phyloP scores from a whole-genome alignment of 2,329 filamentous ascomycete species.

The Curvularia eragrostidis region DNA sequence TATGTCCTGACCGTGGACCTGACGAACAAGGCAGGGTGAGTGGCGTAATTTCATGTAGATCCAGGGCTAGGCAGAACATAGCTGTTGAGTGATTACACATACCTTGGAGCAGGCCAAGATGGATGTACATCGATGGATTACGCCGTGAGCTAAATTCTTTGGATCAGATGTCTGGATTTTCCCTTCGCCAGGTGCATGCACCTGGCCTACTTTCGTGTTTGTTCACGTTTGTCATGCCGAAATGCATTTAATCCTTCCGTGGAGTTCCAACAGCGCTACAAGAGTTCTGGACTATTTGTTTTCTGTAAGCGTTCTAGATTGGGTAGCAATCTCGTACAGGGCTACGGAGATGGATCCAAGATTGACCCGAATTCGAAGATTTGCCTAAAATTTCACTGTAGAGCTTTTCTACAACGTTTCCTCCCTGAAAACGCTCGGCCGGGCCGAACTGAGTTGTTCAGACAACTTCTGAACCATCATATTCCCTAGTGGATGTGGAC shows the following conservation, averaged over 20 bases:
- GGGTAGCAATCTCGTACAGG: background rate
- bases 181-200: background rate
- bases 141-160: background rate
- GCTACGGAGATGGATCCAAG: background rate
- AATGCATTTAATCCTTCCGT: background rate
- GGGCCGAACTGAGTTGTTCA: slow-evolving; percentile 3
- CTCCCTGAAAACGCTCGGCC: background rate
- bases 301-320: background rate
- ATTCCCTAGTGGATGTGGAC: background rate
- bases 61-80: background rate
- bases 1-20: slow-evolving; percentile 5
- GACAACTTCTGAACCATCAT: background rate
- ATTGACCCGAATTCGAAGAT: background rate
- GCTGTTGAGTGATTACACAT: background rate
- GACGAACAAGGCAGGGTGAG: slow-evolving; percentile 6
- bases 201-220: background rate
- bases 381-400: background rate
- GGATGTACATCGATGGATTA: too few species aligned
- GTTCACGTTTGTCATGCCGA: background rate
- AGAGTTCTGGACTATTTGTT: background rate
- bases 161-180: background rate
- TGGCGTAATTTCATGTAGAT: slow-evolving; percentile 6
- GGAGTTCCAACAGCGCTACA: background rate
- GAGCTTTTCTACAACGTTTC: background rate
- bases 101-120: too few species aligned